Percentiles rank a stretch among this genome's conserved stretches.
phyloP scores from a whole-genome alignment of 768 basidiomycete species.

The Mrakia frigida region DNA sequence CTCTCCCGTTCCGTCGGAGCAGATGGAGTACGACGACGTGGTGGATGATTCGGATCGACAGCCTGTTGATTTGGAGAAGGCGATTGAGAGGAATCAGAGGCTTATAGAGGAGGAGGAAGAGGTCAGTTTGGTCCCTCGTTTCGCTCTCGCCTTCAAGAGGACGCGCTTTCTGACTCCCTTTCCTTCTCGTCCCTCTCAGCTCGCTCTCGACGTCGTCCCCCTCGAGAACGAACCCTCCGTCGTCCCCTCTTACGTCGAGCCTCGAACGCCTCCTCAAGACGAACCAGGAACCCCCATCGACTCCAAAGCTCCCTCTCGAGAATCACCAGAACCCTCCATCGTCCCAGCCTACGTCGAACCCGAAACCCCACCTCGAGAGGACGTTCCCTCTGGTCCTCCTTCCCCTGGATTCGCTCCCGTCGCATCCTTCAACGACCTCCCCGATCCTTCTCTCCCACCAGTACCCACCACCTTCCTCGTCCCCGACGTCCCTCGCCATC shows the following conservation, averaged over 20 bases:
- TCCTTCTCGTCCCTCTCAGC: neutral
- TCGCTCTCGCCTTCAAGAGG: neutral
- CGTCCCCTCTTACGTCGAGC: constrained; percentile 14
- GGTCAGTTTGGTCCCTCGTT: neutral
- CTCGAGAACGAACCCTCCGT: neutral
- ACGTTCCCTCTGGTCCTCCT: neutral
- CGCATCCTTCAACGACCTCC: neutral
- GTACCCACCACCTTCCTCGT: constrained; percentile 1
- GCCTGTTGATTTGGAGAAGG: neutral
- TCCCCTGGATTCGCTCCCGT: neutral
- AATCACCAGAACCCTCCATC: neutral
- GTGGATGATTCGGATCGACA: neutral
- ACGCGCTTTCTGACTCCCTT: neutral
- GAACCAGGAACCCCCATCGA: no score
- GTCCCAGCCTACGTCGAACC: constrained; percentile 10
- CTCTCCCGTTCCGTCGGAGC: neutral
- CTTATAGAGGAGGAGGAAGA: neutral
- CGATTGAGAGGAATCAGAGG: neutral
- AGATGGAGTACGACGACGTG: neutral
- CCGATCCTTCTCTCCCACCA: neutral
- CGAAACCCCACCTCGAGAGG: neutral
- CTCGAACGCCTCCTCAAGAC: neutral
- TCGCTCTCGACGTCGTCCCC: neutral
- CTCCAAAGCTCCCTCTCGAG: neutral
- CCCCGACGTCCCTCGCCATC: constrained; percentile 1